Evolutionary conservation across 352 stramenopile species (phyloP), one percentile per base, ranked within the genome.

Genomic region (Phytophthora uliginosa): DNA sequence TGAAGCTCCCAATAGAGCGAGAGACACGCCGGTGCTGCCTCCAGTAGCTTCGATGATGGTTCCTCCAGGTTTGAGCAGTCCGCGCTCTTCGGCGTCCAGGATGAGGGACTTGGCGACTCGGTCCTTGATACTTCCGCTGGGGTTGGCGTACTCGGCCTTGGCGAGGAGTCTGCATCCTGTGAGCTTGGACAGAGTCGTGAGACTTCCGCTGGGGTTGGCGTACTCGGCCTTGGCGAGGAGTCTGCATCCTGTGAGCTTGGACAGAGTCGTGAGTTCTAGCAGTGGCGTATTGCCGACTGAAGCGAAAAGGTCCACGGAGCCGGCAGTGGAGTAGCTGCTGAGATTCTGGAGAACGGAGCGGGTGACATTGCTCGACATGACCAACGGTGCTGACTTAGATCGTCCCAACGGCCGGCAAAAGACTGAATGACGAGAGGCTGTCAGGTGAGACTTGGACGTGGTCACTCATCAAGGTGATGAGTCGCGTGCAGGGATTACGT

Each of bases 71-170:
- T 84, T 79, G 48, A 99, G 89, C 55, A 95, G 59, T 1, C 95
- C 96, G 7, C 81, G 82, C 47, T 88, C 73, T 82, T 99, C 95
- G 4, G 95, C 95, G 61, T 98, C 84, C n/a, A 88, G 73, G 72
- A 99, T 98, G 80, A 99, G 89, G n/a, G 81, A 93, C 52, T 97
- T 92, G 48, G 93, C 94, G 12, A 98, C 95, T 33, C 96, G 95
- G 79, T 99, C 96, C 80, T 99, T 99, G 69, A 98, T 93, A 26
- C 84, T 97, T 12, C 96, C 96, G 66, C 94, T 94, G 20, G 97
- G 97, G 72, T 99, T 99, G 71, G 91, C 78, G 62, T 85, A 95
- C 79, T 96, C 89, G 20, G 87, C 87, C 70, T 96, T 96, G 63
- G 78, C 89, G 33, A 92, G 86, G 63, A 96, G 88, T 65, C 82